Evolutionary conservation across 2,329 filamentous ascomycete species (phyloP), one percentile per base, ranked within the genome.

Genomic region (Ascosphaera pollenicola): DNA sequence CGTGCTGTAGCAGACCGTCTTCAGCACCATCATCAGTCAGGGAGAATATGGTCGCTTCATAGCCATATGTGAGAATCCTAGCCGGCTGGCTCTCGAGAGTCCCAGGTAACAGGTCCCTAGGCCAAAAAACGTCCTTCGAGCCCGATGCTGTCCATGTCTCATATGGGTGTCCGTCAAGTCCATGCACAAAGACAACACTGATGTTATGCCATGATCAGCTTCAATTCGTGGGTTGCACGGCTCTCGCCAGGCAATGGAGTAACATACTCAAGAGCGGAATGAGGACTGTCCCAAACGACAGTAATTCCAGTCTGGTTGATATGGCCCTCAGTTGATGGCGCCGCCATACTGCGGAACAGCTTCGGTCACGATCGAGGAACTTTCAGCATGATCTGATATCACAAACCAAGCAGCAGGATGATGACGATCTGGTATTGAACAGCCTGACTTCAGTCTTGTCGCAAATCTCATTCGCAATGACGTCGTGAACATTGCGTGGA

Each of bases 21-120:
- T 71, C 76, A 2, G 71, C 68, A 15, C 63, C 68, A 40, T 67
- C 65, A 46, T 62, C 58, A 2, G 56, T 61, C 44, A 68, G 68
- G 1, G 64, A 54, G 30, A 59, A 55, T 1, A 69, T 63, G 42
- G 79, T 74, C 17, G 77, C 75, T 51, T 83, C 79, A 52, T 82
- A 83, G 17, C 78, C 78, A 50, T 81, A 82, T 1, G 76, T 74
- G 40, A 82, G 56, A 16, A 83, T 61, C 39, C 79, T 72, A 39
- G 73, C 74, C 17, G 66, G 66, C 8, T 63, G 61, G 8, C 63
- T 58, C 39, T 63, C 65, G 13, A 82, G 59, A 2, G 74, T 65
- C 1, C 57, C 51, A 0, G 78, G 76, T 1, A 83, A 63, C 11
- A 83, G 63, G 44, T 81, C 71, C 10, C 63, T 57, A 0, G 78